Base-by-base conservation (phyloP, 345 rosid genomes). In the Salix brachista region DNA sequence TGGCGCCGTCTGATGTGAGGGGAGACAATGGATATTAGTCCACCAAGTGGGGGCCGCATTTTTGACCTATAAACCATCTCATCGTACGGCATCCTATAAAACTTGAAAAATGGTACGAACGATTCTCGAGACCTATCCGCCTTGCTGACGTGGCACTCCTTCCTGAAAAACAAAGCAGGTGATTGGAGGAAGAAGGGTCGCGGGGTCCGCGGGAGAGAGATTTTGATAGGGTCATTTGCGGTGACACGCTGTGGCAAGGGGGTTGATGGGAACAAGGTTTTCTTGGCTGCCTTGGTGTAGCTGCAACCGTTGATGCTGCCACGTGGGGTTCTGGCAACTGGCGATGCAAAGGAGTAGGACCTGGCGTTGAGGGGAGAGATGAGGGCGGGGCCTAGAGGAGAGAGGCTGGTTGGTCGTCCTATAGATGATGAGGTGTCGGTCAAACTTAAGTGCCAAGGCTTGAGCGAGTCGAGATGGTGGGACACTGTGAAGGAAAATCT, bases 401-500 rank as follows among this genome's bases (percentile, higher is more conserved):
- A 81, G 1, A 88, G 77, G 71, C 69, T 72, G 1, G 89, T 78
- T 26, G 88, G 90, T 14, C 91, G 87, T 14, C 84, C 86, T 77
- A 86, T 85, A 48, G 84, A 74, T 1, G 90, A 52, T 30, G 97
- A 81, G 61, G 92, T 72, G 87, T 91, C 92, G 23, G 91, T 83
- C 77, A 96, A 73, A 6, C 90, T 80, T n/a, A 96, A 95, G 80
- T 93, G 79, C 99, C 98, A 96, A 1, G 98, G 99, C 82, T 96
- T 96, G 70, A 93, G 87, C 0, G 97, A 90, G 85, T 93, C 93
- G 72, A 90, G 92, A 82, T 92, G 89, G 67, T 88, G 97, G 72
- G 97, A 85, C 30, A 94, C 99, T 8, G 95, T 91, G 91, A 96
- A 93, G 65, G 97, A 88, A 84, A 96, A 96, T 54, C 99, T 84